phyloP scores from a whole-genome alignment of 2,329 filamentous ascomycete species.

The Trichoderma sp. region DNA sequence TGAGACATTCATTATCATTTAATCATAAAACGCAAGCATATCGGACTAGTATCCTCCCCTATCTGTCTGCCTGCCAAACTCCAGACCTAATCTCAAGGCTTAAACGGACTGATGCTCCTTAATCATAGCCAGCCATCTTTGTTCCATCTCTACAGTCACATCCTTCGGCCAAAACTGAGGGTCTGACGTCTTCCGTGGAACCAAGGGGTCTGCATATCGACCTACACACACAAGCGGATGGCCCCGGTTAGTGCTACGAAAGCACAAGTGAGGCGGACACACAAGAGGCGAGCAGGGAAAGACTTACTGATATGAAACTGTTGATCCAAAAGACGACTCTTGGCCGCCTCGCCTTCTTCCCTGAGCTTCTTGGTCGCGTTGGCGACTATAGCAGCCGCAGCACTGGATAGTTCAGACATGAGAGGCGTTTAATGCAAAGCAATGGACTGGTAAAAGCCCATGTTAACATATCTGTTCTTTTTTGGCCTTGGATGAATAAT shows the following conservation, averaged over 20 bases:
- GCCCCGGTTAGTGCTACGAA: neutral
- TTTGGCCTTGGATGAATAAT: neutral
- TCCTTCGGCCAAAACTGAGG: constrained; percentile 44
- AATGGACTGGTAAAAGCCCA: neutral
- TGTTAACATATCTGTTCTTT: neutral
- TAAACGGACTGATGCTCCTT: constrained; percentile 23
- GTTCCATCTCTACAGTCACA: constrained; percentile 49
- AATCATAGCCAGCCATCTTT: constrained; percentile 44
- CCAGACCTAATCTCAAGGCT: neutral
- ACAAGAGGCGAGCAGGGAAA: neutral
- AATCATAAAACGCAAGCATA: neutral
- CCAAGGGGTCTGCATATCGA: constrained; percentile 54
- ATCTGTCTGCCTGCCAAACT: neutral
- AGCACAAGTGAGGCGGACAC: neutral
- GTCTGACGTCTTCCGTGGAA: constrained; percentile 42
- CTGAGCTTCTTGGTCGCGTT: constrained; percentile 44
- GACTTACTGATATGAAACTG: constrained; percentile 53
- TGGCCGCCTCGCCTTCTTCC: constrained; percentile 50
- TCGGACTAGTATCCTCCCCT: neutral
- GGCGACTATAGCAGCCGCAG: constrained; percentile 33
- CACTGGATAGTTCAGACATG: constrained; percentile 30
- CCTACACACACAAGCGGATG: constrained; percentile 31
- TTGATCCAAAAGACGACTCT: constrained; percentile 48
- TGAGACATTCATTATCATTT: neutral
- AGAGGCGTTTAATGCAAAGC: neutral